Base-by-base conservation (phyloP, 2,329 filamentous ascomycete species). In the Aspergillus novoparasiticus region DNA sequence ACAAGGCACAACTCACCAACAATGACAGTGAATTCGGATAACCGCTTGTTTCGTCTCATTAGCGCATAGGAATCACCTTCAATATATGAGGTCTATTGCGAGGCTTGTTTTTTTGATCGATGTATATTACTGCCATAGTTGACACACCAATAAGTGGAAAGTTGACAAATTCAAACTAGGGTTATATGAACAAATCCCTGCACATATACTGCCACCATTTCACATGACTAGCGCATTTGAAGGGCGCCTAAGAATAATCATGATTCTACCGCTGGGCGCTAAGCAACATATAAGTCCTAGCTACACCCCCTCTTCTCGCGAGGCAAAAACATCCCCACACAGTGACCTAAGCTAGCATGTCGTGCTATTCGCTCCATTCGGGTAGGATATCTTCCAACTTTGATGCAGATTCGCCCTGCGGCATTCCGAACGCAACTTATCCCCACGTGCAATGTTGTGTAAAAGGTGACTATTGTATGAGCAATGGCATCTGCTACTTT, bases 391-490 rank as follows among this genome's bases (percentile, higher is more conserved):
- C 39, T 16, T 32, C 60, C 16, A 59, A 57, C 19, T 50, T 30
- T 30, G 16, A 51, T 1, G 53, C 30, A 14, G 61, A 59, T 23
- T 14, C 54, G 10, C 55, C 61, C 5, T 64, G 61, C 39, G 61
- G 59, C 16, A 57, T 64, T 28, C 59, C 58, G 6, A 64, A 64
- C 14, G 28, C 56, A 41, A 59, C 56, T 0, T 36, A 64, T n/a
- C 58, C 61, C 23, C 53, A 66, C n/a, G 64, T 64, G 32, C 60
- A 28, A 30, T 64, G 64, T 57, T 66, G 64, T 54, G 61, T 62
- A 21, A 53, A 57, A 1, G 64, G 64, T 5, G 64, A 65, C 56
- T 65, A 64, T 28, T 65, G 64, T 45, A 28, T 64, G 41, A 65
- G 58, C 36, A 59, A 65, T 16, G 63, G 58, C 9, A 59, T 64